phyloP scores from a whole-genome alignment of 2,329 filamentous ascomycete genomes.

The Fusarium albidum region DNA sequence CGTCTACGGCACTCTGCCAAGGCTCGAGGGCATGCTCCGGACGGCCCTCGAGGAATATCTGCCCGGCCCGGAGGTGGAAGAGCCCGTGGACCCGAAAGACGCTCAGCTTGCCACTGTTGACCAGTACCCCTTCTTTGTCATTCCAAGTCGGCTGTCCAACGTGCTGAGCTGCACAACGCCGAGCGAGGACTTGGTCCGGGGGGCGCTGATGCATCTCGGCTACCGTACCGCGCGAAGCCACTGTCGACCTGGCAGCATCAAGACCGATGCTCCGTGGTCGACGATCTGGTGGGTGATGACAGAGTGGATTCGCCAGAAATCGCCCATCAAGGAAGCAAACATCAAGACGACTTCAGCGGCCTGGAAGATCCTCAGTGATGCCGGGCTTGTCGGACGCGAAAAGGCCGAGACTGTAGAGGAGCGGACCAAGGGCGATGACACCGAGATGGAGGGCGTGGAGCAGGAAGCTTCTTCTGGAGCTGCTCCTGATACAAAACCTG shows the following conservation, averaged over 20 bases:
- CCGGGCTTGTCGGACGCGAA: constrained; percentile 48
- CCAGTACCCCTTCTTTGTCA: constrained; percentile 85
- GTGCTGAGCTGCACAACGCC: constrained; percentile 82
- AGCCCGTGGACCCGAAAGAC: constrained; percentile 50
- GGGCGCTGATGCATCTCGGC: constrained; percentile 81
- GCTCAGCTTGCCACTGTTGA: constrained; percentile 72
- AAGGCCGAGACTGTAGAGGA: constrained; percentile 34
- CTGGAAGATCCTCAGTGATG: constrained; percentile 68
- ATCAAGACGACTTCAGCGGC: constrained; percentile 76
- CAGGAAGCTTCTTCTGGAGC: constrained; percentile 17
- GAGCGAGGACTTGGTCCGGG: constrained; percentile 79
- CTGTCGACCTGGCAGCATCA: constrained; percentile 87
- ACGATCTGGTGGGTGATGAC: constrained; percentile 93
- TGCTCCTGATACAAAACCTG: not conserved
- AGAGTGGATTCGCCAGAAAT: constrained; percentile 86
- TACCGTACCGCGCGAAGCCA: constrained; percentile 88
- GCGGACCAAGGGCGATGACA: constrained; percentile 33
- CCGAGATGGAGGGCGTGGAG: constrained; percentile 53
- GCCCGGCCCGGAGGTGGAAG: constrained; percentile 46
- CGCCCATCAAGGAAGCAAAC: constrained; percentile 76
- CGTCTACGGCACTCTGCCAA: constrained; percentile 79
- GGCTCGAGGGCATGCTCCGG: constrained; percentile 90
- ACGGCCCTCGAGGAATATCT: constrained; percentile 82
- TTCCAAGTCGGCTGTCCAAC: constrained; percentile 76
- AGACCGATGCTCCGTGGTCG: constrained; percentile 91